phyloP scores from a whole-genome alignment of 1,284 basidiomycete genomes.

The Austroboletus niveus region DNA sequence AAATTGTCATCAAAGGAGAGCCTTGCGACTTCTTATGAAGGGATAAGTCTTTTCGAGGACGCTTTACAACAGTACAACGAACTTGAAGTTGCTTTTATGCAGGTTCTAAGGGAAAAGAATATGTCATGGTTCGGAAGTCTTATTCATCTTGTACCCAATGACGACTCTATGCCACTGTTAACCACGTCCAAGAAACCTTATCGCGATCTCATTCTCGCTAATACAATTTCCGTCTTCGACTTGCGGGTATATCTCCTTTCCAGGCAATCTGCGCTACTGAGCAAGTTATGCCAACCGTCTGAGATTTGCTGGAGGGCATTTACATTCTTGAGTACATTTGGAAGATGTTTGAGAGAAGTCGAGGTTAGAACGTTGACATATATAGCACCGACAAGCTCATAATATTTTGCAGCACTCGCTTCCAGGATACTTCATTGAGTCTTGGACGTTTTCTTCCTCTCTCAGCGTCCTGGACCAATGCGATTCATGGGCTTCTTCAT shows the following conservation, averaged over 20 bases:
- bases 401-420: slow-evolving; percentile 53
- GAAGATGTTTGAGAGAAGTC: slow-evolving; percentile 70
- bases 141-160: slow-evolving; percentile 65
- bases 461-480: slow-evolving; percentile 85
- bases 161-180: slow-evolving; percentile 84
- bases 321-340: slow-evolving; percentile 80
- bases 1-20: slow-evolving; percentile 67
- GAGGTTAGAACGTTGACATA: slow-evolving; percentile 50
- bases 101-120: slow-evolving; percentile 77
- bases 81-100: slow-evolving; percentile 84
- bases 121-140: slow-evolving; percentile 88
- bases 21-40: slow-evolving; percentile 89
- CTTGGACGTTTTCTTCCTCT: slow-evolving; percentile 92
- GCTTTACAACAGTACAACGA: slow-evolving; percentile 89
- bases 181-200: slow-evolving; percentile 83
- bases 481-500: slow-evolving; percentile 65
- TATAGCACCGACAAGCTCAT: slow-evolving; percentile 12
- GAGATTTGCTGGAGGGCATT: slow-evolving; percentile 70
- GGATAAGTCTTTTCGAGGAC: slow-evolving; percentile 87
- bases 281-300: slow-evolving; percentile 63
- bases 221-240: slow-evolving; percentile 92
- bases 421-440: slow-evolving; percentile 83
- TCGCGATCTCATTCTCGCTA: slow-evolving; percentile 84
- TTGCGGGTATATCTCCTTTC: slow-evolving; percentile 91
- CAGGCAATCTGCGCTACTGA: slow-evolving; percentile 79